These are phyloP conservation scores for Rhynchosporium graminicola DNA, from an alignment of 2,329 filamentous ascomycete genomes.

Conservation along the genomic window DNA sequence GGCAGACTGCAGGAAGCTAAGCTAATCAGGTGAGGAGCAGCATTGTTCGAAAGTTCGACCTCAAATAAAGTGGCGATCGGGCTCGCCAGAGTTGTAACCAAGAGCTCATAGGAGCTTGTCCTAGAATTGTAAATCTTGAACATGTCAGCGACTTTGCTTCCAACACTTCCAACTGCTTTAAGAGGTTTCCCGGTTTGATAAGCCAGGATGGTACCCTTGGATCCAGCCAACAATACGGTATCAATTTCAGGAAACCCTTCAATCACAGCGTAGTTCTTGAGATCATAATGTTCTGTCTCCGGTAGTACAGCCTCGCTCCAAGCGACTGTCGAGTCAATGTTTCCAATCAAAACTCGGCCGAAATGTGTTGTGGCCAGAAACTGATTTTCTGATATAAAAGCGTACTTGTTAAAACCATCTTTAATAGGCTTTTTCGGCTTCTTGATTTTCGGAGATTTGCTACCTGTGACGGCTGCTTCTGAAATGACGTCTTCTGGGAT, in stretches of 20 bases:
- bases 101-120: slow-evolving; percentile 22
- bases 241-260: slow-evolving; percentile 42
- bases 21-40: not conserved
- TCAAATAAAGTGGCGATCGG: slow-evolving; percentile 40
- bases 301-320: slow-evolving; percentile 40
- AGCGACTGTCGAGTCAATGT: slow-evolving; percentile 23
- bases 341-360: slow-evolving; percentile 57
- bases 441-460: slow-evolving; percentile 27
- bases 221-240: slow-evolving; percentile 49
- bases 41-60: slow-evolving; percentile 21
- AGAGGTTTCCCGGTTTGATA: slow-evolving; percentile 27
- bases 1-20: slow-evolving; percentile 35
- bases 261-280: slow-evolving; percentile 51
- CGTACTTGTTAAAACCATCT: slow-evolving; percentile 61
- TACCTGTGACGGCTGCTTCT: not conserved
- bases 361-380: slow-evolving; percentile 61
- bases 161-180: slow-evolving; percentile 28
- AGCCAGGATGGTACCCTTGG: slow-evolving; percentile 43
- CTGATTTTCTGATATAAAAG: slow-evolving; percentile 55
- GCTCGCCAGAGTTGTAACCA: slow-evolving; percentile 41
- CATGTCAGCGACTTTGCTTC: slow-evolving; percentile 39
- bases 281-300: slow-evolving; percentile 39
- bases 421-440: slow-evolving; percentile 42
- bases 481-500: not conserved
- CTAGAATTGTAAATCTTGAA: slow-evolving; percentile 33